Base-by-base conservation (phyloP, 495 filamentous ascomycete genomes). In the Penicillium ochrochloron region DNA sequence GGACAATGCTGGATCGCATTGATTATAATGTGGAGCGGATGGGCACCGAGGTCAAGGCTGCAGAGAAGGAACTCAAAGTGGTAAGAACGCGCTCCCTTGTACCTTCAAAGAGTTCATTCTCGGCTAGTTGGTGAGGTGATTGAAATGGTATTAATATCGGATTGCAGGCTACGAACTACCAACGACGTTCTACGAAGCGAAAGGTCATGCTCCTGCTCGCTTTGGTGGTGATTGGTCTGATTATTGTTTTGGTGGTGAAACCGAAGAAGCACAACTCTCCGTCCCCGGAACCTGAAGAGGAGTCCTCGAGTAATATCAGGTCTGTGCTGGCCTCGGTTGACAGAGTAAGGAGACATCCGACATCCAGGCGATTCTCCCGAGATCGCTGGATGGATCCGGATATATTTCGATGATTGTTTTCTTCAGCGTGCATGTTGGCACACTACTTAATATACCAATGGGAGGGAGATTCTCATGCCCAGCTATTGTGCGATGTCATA, bases 11-110 rank as follows among this genome's bases (percentile, higher is more conserved):
- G 25, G 95, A 99, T 78, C 86, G 95, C 39, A 97, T 99, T 70
- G 95, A 99, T 73, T 99, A 97, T 79, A 99, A 99, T 73, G 90
- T 99, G 39, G 95, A 99, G 78, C 83, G 85, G 61, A 97, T 97
- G 93, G 87, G 85, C 14, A 86, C 85, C 27, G 90, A 97, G 70
- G 92, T 98, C 34, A 96, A 97, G 73, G 88, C 83, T 21, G 95
- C 95, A 10, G 93, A 95, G 63, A 94, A 94, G 75, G 95, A 99
- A 77, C 83, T 99, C 59, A 91, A 85, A 65, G 88, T 94, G 61
- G 92, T 92, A 76, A 66, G n/a, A n/a, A n/a, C n/a, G n/a, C n/a
- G n/a, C n/a, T n/a, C n/a, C n/a, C n/a, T n/a, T n/a, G n/a, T n/a
- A n/a, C n/a, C n/a, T n/a, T n/a, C n/a, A n/a, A n/a, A n/a, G n/a